phyloP scores from a whole-genome alignment of 805 yeast species.

The Maudiozyma bulderi region DNA sequence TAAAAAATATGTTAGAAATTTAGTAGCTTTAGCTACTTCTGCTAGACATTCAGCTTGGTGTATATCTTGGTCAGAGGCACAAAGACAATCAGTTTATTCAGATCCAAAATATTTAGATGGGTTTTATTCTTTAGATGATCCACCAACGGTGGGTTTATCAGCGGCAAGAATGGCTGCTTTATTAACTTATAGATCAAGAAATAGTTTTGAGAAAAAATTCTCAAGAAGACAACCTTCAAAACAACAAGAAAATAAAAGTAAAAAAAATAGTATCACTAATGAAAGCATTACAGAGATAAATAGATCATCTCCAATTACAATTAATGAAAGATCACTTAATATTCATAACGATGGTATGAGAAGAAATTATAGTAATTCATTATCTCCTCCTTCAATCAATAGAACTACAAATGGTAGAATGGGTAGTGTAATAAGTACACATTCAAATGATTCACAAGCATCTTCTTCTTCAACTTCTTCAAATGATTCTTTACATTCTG shows the following conservation, averaged over 20 bases:
- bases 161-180: slow-evolving; percentile 98
- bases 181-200: slow-evolving; percentile 83
- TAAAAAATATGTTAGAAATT: slow-evolving; percentile 57
- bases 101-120: slow-evolving; percentile 94
- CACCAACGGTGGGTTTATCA: slow-evolving; percentile 77
- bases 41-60: slow-evolving; percentile 98
- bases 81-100: slow-evolving; percentile 88
- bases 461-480: slow-evolving; percentile 8
- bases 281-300: background rate
- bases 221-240: slow-evolving; percentile 67
- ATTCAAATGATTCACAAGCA: slow-evolving; percentile 6
- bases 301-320: slow-evolving; percentile 30
- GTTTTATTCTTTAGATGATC: slow-evolving; percentile 65
- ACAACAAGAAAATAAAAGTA: slow-evolving; percentile 25
- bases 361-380: slow-evolving; percentile 13
- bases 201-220: slow-evolving; percentile 82
- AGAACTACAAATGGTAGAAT: background rate
- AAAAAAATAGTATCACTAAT: background rate
- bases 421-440: slow-evolving; percentile 5
- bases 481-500: slow-evolving; percentile 20
- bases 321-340: slow-evolving; percentile 67
- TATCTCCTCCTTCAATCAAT: slow-evolving; percentile 3
- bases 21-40: slow-evolving; percentile 84
- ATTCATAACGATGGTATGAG: slow-evolving; percentile 79
- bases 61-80: slow-evolving; percentile 97